Conservation (phyloP, 208 protist genomes). For the Sergeia podlipaevii region DNA sequence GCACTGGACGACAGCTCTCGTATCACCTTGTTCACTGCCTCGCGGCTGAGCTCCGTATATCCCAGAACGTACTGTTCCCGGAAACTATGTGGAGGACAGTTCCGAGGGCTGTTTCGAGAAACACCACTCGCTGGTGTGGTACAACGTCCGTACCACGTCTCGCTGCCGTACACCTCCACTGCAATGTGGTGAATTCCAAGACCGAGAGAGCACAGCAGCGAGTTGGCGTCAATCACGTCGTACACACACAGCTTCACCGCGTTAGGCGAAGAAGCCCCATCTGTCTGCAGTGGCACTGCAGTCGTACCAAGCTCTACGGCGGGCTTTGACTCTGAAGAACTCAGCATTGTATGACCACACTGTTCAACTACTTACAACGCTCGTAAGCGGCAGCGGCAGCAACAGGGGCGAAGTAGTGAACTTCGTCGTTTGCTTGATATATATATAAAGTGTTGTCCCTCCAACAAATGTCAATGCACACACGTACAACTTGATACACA, state of each 20-base stretch:
- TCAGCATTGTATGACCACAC: too few relatives aligned
- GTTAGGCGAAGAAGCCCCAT: too few relatives aligned
- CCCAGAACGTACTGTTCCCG: constrained; percentile 72
- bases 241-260: constrained; percentile 80
- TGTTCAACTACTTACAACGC: too few relatives aligned
- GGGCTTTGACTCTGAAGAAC: too few relatives aligned
- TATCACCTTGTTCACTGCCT: constrained; percentile 27
- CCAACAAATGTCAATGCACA: too few relatives aligned
- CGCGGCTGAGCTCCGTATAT: constrained; percentile 27
- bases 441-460: too few relatives aligned
- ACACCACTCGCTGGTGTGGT: constrained; percentile 41
- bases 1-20: constrained; percentile 17
- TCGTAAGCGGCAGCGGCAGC: too few relatives aligned
- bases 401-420: too few relatives aligned
- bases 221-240: constrained; percentile 44
- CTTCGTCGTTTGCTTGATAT: too few relatives aligned
- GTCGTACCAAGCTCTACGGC: background rate
- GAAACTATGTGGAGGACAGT: constrained; percentile 59
- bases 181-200: constrained; percentile 64
- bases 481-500: too few relatives aligned
- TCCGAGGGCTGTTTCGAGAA: constrained; percentile 25
- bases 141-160: constrained; percentile 58
- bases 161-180: constrained; percentile 66
- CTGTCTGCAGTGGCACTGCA: background rate
- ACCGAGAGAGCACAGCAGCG: constrained; percentile 42